Conservation (phyloP, 2,329 filamentous ascomycete species). For the Parascedosporium putredinis region DNA sequence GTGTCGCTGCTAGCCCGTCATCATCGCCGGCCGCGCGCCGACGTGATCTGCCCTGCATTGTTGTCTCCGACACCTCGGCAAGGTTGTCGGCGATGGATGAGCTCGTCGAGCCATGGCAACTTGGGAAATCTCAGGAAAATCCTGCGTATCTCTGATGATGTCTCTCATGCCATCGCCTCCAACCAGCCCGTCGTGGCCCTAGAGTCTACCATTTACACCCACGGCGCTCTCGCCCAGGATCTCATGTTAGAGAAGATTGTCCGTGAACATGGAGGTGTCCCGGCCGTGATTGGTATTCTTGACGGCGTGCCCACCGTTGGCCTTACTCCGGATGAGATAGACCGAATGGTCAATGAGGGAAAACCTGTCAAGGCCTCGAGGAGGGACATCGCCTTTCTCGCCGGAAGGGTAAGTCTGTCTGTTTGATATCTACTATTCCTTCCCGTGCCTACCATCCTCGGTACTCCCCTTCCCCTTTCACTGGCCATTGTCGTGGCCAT, state of each 20-base stretch:
- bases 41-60: background rate
- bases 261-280: constrained; percentile 68
- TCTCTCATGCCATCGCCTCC: constrained; percentile 62
- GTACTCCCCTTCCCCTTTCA: no score
- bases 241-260: constrained; percentile 70
- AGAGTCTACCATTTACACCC: constrained; percentile 95
- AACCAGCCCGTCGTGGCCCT: constrained; percentile 81
- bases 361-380: constrained; percentile 74
- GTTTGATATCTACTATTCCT: background rate
- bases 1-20: background rate
- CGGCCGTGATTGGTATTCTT: constrained; percentile 83
- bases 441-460: no score
- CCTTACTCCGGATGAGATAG: constrained; percentile 60
- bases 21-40: background rate
- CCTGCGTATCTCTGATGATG: constrained; percentile 70
- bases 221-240: constrained; percentile 70
- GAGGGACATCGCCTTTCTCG: constrained; percentile 73
- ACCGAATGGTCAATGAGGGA: constrained; percentile 57
- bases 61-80: background rate
- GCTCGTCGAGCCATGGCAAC: constrained; percentile 12
- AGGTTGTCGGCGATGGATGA: constrained; percentile 3
- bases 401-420: constrained; percentile 53
- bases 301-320: constrained; percentile 77
- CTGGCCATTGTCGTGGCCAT: background rate
- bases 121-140: constrained; percentile 28